Base-by-base conservation (phyloP, 305 asterid genomes). In the Solanum hybrid region DNA sequence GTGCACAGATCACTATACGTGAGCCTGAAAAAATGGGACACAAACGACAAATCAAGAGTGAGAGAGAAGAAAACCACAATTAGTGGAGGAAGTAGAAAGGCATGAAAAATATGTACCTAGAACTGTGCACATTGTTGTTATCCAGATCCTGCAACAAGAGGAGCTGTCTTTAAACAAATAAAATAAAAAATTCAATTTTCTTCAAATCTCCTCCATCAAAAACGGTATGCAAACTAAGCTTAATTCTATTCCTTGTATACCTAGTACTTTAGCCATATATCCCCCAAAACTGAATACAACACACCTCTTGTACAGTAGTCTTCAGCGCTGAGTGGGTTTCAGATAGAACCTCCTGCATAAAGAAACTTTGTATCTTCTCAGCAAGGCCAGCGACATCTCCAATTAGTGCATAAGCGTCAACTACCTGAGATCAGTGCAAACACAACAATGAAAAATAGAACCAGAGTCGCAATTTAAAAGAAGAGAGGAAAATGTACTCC, bases 371-470 rank as follows among this genome's bases (percentile, higher is more conserved):
- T 84, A 98, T 93, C 92, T 98, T 98, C 91, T 98, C 99, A 91
- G 98, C 99, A 91, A 98, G 96, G 88, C 98, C 98, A 91, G 99
- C 92, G 88, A 97, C 99, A 94, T 98, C 99, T 90, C 97, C 99
- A 90, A 98, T 96, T 86, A 98, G 93, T 75, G 99, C 99, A 94
- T 98, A 95, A 10, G 99, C 99, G 90, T 98, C 99, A 69, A 98
- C 93, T 90, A 98, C 99, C 99, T 98, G 95, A 90, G 73, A 91
- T 35, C 90, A 90, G 88, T 71, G 36, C 66, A 71, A 87, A 86
- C 79, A 36, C 27, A 84, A 84, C 46, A 56, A 51, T 84, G 87
- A 84, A 85, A 76, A 89, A 51, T 79, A 26, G 69, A 27, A 72
- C 87, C 88, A 79, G 29, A 81, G 40, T 51, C 46, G 4, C 42